Evolutionary conservation across 257 asterid species (phyloP).

Genomic region (Solanum habrochaites): DNA sequence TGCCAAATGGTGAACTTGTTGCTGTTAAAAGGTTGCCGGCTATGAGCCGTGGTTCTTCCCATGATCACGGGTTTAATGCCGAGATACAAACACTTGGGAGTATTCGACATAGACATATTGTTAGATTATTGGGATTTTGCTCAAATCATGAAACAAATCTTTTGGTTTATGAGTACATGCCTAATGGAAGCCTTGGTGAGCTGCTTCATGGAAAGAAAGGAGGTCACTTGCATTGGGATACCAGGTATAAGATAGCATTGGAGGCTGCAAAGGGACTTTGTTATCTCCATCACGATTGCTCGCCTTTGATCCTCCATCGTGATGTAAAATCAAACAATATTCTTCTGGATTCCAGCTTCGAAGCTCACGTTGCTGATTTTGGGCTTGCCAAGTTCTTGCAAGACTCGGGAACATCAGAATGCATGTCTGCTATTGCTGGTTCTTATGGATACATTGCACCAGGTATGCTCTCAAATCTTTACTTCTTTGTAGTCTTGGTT

Average conservation of each 20-base stretch:
- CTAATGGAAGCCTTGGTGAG: slow-evolving; percentile 38
- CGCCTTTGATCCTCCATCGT: slow-evolving; percentile 19
- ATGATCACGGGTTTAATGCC: slow-evolving; percentile 19
- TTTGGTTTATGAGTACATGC: slow-evolving; percentile 88
- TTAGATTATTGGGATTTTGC: slow-evolving; percentile 15
- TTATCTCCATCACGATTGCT: slow-evolving; percentile 21
- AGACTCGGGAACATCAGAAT: slow-evolving; percentile 40
- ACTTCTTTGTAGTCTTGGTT: not conserved
- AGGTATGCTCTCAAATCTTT: slow-evolving; percentile 2
- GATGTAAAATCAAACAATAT: slow-evolving; percentile 80
- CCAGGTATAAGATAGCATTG: slow-evolving; percentile 13
- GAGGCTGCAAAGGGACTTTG: slow-evolving; percentile 22
- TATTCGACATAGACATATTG: slow-evolving; percentile 18
- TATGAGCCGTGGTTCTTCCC: slow-evolving; percentile 14
- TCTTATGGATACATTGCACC: slow-evolving; percentile 23
- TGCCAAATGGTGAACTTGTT: slow-evolving; percentile 11
- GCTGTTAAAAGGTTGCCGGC: slow-evolving; percentile 14
- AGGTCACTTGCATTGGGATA: slow-evolving; percentile 18
- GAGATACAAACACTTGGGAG: slow-evolving; percentile 19
- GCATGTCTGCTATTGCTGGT: slow-evolving; percentile 27
- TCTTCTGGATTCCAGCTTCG: slow-evolving; percentile 11
- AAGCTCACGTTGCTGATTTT: slow-evolving; percentile 23
- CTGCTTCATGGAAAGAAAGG: slow-evolving; percentile 18
- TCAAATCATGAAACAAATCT: slow-evolving; percentile 19
- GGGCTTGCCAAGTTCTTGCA: slow-evolving; percentile 62